Evolutionary conservation across 2,329 filamentous ascomycete genomes (phyloP).

Genomic region (Alternaria alternata): DNA sequence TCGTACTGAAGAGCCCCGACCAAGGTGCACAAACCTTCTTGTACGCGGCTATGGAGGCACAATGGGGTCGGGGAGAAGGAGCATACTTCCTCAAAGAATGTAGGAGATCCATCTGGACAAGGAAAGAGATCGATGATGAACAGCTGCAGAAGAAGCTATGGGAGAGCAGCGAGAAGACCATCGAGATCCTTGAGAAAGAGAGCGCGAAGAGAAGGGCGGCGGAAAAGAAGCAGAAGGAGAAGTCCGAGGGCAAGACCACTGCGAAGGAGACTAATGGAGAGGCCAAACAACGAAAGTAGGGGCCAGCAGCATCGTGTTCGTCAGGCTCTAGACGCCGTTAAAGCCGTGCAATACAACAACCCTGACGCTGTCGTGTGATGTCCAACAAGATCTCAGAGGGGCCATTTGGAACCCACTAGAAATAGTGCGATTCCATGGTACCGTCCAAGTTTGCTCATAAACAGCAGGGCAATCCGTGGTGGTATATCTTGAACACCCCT

Average conservation of each 20-base stretch:
- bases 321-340: not conserved
- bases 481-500: not conserved
- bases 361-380: not conserved
- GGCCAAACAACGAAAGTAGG: conserved; percentile 36
- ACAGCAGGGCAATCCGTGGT: not conserved
- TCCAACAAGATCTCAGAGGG: not conserved
- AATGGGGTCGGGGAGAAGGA: conserved; percentile 70
- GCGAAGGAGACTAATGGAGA: conserved; percentile 28
- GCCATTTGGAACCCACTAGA: too few species aligned
- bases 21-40: conserved; percentile 89
- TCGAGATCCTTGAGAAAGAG: conserved; percentile 83
- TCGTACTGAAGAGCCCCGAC: conserved; percentile 83
- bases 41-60: conserved; percentile 82
- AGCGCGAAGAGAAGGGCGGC: conserved; percentile 69
- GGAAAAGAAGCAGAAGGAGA: conserved; percentile 62
- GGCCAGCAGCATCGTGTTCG: not conserved
- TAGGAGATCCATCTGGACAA: conserved; percentile 73
- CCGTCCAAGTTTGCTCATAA: not conserved
- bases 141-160: conserved; percentile 83
- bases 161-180: conserved; percentile 82
- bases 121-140: conserved; percentile 80
- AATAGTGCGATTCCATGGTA: not conserved
- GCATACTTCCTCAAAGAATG: conserved; percentile 90
- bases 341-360: not conserved
- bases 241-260: conserved; percentile 33